Percentiles rank a stretch among this genome's conserved stretches.
These are phyloP conservation scores for Sclerotinia sclerotiorum DNA, from an alignment of 2,329 filamentous ascomycete genomes.

Conservation along the genomic window DNA sequence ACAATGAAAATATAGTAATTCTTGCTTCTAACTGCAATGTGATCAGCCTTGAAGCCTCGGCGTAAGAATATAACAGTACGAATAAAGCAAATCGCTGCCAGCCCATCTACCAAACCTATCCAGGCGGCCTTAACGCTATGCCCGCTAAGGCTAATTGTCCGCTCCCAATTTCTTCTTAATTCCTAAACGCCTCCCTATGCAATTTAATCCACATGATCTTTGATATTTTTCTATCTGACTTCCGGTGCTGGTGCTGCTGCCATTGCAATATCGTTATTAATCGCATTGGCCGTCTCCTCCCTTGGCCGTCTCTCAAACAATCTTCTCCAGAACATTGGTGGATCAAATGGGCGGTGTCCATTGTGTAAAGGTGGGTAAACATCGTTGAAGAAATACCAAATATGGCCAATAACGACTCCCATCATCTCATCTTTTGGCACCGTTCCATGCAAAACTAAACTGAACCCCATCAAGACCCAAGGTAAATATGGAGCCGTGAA, in stretches of 20 bases:
- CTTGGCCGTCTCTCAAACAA: conserved; percentile 67
- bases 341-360: conserved; percentile 81
- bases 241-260: conserved; percentile 48
- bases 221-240: conserved; percentile 38
- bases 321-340: conserved; percentile 85
- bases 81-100: neutral
- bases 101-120: conserved; percentile 5
- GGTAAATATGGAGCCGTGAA: conserved; percentile 94
- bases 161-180: conserved; percentile 6
- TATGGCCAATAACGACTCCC: conserved; percentile 89
- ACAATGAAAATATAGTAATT: conserved; percentile 1
- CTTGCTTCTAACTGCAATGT: neutral
- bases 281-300: conserved; percentile 53
- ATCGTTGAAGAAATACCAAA: conserved; percentile 98
- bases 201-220: neutral
- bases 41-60: neutral
- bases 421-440: conserved; percentile 96
- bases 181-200: conserved; percentile 25
- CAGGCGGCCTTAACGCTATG: neutral
- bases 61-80: neutral
- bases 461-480: conserved; percentile 94
- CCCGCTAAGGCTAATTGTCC: neutral
- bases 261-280: conserved; percentile 63
- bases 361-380: conserved; percentile 91
- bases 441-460: conserved; percentile 82